Evolutionary conservation across 495 filamentous ascomycete species (phyloP).

Genomic region (Polyplosphaeria fusca): DNA sequence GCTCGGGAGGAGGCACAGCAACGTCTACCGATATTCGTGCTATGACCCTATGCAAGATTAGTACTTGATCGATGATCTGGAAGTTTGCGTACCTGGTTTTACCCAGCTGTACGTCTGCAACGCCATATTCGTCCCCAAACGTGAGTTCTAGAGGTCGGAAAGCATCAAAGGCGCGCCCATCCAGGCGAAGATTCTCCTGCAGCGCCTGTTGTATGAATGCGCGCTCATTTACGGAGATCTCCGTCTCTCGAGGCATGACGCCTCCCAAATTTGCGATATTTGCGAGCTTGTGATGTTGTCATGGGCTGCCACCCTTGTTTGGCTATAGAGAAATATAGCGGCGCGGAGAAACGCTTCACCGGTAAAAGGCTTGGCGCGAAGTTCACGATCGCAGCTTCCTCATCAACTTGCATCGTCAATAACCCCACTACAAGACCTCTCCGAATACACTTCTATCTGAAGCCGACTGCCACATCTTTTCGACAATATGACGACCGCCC

Average conservation of each 20-base stretch:
- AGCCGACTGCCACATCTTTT: neutral
- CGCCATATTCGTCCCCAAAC: constrained; percentile 88
- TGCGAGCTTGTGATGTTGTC: constrained; percentile 10
- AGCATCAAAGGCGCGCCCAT: constrained; percentile 74
- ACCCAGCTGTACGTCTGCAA: constrained; percentile 83
- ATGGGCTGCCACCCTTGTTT: neutral
- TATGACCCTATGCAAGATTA: constrained; percentile 59
- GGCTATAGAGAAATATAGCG: constrained; percentile 17
- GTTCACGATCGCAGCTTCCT: neutral
- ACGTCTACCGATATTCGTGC: constrained; percentile 86
- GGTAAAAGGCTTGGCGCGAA: constrained; percentile 10
- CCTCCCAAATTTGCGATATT: neutral
- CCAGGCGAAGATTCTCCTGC: constrained; percentile 71
- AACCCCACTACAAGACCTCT: neutral
- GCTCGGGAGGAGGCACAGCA: constrained; percentile 75
- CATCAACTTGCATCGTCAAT: neutral
- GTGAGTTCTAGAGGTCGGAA: constrained; percentile 72
- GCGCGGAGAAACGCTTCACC: constrained; percentile 12
- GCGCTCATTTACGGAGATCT: constrained; percentile 44
- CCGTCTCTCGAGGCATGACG: constrained; percentile 84
- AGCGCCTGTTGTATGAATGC: constrained; percentile 46
- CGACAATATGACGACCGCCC: constrained; percentile 49
- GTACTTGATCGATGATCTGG: neutral
- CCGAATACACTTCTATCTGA: neutral
- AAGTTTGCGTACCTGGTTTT: constrained; percentile 69